Conservation (phyloP, 1,139 yeast genomes). For the Geotrichum fermentans region DNA sequence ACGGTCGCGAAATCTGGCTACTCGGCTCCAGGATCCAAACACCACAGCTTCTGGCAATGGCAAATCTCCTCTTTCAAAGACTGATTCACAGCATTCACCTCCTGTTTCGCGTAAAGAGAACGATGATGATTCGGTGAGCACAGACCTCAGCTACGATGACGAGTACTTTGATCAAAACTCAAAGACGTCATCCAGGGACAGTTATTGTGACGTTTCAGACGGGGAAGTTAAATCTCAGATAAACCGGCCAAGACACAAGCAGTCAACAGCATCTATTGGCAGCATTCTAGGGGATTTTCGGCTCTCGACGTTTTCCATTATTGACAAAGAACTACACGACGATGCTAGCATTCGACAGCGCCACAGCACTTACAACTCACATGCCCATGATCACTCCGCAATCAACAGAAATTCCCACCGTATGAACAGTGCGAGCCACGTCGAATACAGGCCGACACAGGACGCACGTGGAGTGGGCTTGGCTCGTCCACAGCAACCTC, state of each 20-base stretch:
- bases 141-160: neutral
- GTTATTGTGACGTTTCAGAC: neutral
- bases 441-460: neutral
- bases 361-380: neutral
- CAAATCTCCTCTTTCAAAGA: too few species aligned
- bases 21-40: conserved; percentile 19
- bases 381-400: too few species aligned
- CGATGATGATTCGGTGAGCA: neutral
- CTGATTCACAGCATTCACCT: too few species aligned
- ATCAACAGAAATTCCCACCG: neutral
- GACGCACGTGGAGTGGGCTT: neutral
- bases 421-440: neutral
- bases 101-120: neutral
- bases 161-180: too few species aligned
- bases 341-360: too few species aligned
- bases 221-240: neutral
- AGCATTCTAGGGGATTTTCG: conserved; percentile 31
- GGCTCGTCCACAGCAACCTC: neutral
- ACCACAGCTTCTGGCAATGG: neutral
- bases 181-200: too few species aligned
- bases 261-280: conserved; percentile 21
- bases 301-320: conserved; percentile 26
- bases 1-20: conserved; percentile 30
- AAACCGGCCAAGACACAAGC: neutral
- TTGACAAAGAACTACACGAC: neutral